phyloP scores from a whole-genome alignment of 78 protist species.

The Dictyostelium intermedium region DNA sequence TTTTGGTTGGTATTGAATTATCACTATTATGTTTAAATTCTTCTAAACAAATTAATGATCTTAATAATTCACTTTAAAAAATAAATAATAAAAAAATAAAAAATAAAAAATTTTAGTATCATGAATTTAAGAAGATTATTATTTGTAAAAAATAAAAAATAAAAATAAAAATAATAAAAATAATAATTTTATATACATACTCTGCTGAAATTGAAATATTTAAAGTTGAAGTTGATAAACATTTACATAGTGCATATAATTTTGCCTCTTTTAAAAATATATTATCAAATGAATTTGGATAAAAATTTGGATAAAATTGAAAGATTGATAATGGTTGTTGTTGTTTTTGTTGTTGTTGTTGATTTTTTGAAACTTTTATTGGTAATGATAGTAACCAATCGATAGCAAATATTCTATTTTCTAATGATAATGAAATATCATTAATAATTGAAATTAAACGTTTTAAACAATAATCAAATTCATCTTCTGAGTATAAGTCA shows the following conservation, averaged over 20 bases:
- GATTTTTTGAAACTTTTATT: background rate
- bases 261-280: slow-evolving; percentile 31
- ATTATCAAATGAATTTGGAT: slow-evolving; percentile 22
- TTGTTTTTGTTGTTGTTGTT: background rate
- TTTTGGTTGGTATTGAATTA: slow-evolving; percentile 18
- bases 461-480: slow-evolving; percentile 35
- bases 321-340: background rate
- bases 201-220: background rate
- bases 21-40: slow-evolving; percentile 67
- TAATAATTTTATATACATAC: background rate
- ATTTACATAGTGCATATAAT: slow-evolving; percentile 34
- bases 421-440: slow-evolving; percentile 46
- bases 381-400: slow-evolving; percentile 70
- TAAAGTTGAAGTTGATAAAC: background rate
- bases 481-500: slow-evolving; percentile 45
- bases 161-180: background rate
- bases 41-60: slow-evolving; percentile 66
- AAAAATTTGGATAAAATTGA: slow-evolving; percentile 50
- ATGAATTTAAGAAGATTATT: too few relatives aligned
- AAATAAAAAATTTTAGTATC: background rate
- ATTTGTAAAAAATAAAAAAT: too few relatives aligned
- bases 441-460: slow-evolving; percentile 24
- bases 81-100: background rate
- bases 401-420: slow-evolving; percentile 55
- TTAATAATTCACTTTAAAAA: slow-evolving; percentile 53